These are phyloP conservation scores for Aspergillus heteromorphus DNA, from an alignment of 495 filamentous ascomycete species.

Conservation along the genomic window DNA sequence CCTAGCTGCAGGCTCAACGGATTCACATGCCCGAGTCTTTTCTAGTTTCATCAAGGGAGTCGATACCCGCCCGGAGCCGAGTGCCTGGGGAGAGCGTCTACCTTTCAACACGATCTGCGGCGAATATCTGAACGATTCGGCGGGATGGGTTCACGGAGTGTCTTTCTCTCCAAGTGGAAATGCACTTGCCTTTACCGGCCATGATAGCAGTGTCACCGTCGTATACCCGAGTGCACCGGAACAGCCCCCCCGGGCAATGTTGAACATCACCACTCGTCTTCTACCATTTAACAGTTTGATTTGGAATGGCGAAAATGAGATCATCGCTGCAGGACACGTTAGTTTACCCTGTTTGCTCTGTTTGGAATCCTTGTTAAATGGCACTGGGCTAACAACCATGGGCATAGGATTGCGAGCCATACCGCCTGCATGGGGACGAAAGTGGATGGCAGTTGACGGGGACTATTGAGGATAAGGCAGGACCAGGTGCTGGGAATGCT, in stretches of 20 bases:
- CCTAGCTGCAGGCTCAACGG: conserved; percentile 87
- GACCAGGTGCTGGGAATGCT: conserved; percentile 49
- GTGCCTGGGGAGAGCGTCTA: conserved; percentile 88
- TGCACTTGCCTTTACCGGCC: conserved; percentile 82
- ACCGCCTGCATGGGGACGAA: conserved; percentile 77
- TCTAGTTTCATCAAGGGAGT: conserved; percentile 94
- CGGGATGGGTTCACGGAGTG: conserved; percentile 91
- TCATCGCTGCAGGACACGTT: conserved; percentile 88
- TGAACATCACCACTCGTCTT: conserved; percentile 83
- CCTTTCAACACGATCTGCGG: conserved; percentile 98
- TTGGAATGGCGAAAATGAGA: conserved; percentile 89
- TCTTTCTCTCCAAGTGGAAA: conserved; percentile 89
- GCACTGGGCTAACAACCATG: not conserved
- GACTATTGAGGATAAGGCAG: conserved; percentile 63
- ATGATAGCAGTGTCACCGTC: conserved; percentile 93
- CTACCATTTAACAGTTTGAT: conserved; percentile 87
- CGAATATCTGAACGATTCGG: conserved; percentile 89
- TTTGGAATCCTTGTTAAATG: not conserved
- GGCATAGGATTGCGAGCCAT: conserved; percentile 79
- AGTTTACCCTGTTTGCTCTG: conserved; percentile 16
- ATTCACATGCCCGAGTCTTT: conserved; percentile 95
- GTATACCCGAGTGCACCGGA: conserved; percentile 93
- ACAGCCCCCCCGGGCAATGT: conserved; percentile 78
- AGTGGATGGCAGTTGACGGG: conserved; percentile 83
- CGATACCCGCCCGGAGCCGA: conserved; percentile 79